phyloP scores from a whole-genome alignment of 306 rosid species.

The Vachellia pachyceras region DNA sequence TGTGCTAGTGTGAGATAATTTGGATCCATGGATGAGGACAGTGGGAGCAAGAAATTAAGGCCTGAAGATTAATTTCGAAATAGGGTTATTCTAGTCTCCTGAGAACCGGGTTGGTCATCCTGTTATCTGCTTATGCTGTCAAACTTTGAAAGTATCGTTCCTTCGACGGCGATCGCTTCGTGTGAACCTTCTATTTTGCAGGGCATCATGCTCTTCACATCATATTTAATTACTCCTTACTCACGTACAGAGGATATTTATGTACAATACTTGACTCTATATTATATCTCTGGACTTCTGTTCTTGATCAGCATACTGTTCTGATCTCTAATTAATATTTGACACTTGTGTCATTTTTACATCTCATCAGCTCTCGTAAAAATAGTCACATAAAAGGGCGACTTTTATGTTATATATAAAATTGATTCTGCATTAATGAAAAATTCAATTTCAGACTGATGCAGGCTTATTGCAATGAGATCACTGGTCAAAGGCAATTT shows the following conservation, averaged over 20 bases:
- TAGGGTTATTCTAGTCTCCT: not conserved
- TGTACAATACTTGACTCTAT: no score
- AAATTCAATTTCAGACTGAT: no score
- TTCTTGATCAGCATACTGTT: no score
- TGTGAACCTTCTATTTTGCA: slow-evolving; percentile 28
- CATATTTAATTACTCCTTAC: not conserved
- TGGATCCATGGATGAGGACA: not conserved
- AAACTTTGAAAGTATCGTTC: slow-evolving; percentile 17
- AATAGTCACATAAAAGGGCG: no score
- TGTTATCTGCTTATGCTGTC: not conserved
- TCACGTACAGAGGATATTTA: not conserved
- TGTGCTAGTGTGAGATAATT: not conserved
- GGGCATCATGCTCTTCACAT: slow-evolving; percentile 8
- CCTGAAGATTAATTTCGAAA: not conserved
- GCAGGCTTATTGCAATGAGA: no score
- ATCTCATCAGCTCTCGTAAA: no score
- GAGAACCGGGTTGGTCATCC: not conserved
- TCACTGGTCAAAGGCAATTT: no score
- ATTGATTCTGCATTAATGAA: no score
- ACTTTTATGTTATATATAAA: no score
- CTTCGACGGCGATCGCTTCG: not conserved
- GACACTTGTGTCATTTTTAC: no score
- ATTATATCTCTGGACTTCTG: not conserved
- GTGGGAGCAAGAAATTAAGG: not conserved
- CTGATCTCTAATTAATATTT: no score